Evolutionary conservation across 106 monocot species (phyloP).

Genomic region (Acorus calamus): DNA sequence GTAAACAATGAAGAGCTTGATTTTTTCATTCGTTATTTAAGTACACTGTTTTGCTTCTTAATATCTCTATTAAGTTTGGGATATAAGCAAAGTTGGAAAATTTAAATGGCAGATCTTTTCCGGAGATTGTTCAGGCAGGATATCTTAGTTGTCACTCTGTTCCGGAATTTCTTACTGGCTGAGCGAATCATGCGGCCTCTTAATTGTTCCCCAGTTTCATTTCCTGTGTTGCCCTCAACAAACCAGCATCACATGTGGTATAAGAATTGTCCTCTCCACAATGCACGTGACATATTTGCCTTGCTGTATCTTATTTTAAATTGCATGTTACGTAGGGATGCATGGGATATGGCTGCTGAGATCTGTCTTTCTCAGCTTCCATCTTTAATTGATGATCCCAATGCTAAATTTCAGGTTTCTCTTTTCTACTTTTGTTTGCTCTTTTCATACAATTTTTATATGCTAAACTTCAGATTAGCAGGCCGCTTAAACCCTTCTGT

Average conservation of each 20-base stretch:
- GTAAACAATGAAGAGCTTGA: constrained; percentile 20
- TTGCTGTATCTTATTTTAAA: neutral
- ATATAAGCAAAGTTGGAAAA: too few species aligned
- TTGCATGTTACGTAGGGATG: constrained; percentile 48
- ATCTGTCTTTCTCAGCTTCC: constrained; percentile 83
- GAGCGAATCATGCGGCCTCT: constrained; percentile 89
- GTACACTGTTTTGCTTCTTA: too few species aligned
- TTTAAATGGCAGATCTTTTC: constrained; percentile 87
- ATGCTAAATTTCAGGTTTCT: constrained; percentile 84
- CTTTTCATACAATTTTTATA: too few species aligned
- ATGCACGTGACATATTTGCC: neutral
- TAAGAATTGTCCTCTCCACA: neutral
- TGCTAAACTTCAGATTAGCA: too few species aligned
- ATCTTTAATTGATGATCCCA: constrained; percentile 61
- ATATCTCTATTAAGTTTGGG: too few species aligned
- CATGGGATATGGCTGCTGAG: constrained; percentile 99
- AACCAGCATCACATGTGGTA: constrained; percentile 99
- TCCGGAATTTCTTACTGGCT: constrained; percentile 90
- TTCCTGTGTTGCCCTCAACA: constrained; percentile 70
- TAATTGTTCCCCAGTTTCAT: constrained; percentile 91
- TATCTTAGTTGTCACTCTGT: constrained; percentile 84
- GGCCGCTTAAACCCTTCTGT: too few species aligned
- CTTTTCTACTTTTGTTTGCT: neutral
- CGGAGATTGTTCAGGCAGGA: constrained; percentile 89
- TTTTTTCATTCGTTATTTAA: constrained; percentile 3